phyloP scores from a whole-genome alignment of 225 moss, liverwort and hornwort species.

The Lunularia cruciata region DNA sequence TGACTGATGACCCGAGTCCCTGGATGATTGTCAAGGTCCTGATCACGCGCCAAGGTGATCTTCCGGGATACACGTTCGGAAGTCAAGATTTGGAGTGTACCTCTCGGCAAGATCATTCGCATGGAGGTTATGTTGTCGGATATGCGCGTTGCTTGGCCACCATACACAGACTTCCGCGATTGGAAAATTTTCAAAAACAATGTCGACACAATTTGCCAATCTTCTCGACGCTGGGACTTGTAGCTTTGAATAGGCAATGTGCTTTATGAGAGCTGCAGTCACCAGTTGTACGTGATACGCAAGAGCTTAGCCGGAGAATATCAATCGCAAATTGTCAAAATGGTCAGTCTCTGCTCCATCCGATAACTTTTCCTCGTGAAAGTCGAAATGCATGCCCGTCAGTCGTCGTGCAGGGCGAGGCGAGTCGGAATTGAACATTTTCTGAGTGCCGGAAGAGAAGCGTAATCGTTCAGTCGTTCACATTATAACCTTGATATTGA shows the following conservation, averaged over 20 bases:
- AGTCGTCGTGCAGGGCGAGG: neutral
- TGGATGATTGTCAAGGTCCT: constrained; percentile 10
- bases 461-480: neutral
- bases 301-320: constrained; percentile 12
- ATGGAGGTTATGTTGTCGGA: constrained; percentile 15
- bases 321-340: constrained; percentile 11
- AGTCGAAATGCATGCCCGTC: constrained; percentile 6
- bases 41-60: constrained; percentile 12
- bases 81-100: constrained; percentile 10
- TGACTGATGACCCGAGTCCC: constrained; percentile 14
- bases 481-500: neutral
- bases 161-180: neutral
- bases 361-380: neutral
- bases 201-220: constrained; percentile 10
- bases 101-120: neutral
- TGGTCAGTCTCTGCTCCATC: constrained; percentile 12
- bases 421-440: neutral
- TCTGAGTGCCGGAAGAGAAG: neutral
- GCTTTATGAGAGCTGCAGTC: constrained; percentile 18
- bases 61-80: neutral
- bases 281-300: constrained; percentile 1
- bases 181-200: neutral
- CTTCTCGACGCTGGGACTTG: constrained; percentile 1
- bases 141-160: constrained; percentile 12
- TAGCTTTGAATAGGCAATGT: constrained; percentile 15